These are phyloP conservation scores for Colletotrichum sp. DNA, from an alignment of 2,329 filamentous ascomycete genomes.

Conservation along the genomic window DNA sequence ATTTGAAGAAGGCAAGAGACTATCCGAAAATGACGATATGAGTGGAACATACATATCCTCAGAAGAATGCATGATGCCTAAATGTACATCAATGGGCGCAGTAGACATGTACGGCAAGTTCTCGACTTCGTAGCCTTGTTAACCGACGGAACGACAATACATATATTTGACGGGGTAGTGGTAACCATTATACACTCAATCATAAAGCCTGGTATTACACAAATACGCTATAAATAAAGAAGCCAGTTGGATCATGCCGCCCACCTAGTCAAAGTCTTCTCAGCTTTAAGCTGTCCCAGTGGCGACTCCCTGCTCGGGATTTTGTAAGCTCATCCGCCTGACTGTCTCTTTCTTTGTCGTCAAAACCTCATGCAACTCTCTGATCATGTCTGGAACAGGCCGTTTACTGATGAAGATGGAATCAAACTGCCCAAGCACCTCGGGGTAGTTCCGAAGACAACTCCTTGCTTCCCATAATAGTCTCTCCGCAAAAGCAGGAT, in stretches of 20 bases:
- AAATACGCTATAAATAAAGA: not conserved
- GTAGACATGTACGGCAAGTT: not conserved
- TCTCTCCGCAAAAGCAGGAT: constrained; percentile 4
- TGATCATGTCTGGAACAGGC: not conserved
- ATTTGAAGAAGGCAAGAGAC: not conserved
- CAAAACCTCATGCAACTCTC: constrained; percentile 9
- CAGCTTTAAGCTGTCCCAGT: not conserved
- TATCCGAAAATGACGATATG: not conserved
- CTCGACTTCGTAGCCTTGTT: not conserved
- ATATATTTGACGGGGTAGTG: not conserved
- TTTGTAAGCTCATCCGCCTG: constrained; percentile 1
- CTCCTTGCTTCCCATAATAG: constrained; percentile 10
- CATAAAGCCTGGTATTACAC: not conserved
- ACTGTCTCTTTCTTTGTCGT: constrained; percentile 2
- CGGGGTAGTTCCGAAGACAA: not conserved
- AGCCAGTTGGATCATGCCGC: not conserved
- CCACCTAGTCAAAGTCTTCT: not conserved
- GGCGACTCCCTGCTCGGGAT: not conserved
- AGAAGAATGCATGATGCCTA: not conserved
- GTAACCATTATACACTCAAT: not conserved
- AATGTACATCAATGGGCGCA: not conserved
- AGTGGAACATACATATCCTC: too few species aligned
- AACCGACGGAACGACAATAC: not conserved
- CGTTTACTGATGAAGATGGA: not conserved
- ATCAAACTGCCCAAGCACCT: not conserved